Percentiles rank a stretch among this genome's conserved stretches.
Conservation (phyloP, 2,329 filamentous ascomycete species). For the Emmonsia crescens region DNA sequence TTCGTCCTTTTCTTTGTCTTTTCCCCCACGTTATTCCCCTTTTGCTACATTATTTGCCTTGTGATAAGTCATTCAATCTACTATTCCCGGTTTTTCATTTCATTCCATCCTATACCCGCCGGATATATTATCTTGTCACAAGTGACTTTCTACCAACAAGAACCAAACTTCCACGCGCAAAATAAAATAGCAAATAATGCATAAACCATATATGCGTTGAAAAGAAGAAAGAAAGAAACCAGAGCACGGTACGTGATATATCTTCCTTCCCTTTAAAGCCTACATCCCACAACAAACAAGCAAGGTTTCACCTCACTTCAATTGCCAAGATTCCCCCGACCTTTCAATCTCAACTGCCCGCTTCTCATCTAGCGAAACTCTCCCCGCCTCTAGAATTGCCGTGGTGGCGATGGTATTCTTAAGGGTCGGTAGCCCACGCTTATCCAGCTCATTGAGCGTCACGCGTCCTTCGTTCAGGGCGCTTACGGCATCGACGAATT, state of each 20-base stretch:
- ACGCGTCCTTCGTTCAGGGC: constrained; percentile 63
- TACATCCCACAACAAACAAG: neutral
- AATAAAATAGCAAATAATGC: neutral
- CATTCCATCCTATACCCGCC: neutral
- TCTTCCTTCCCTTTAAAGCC: neutral
- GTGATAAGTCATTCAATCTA: neutral
- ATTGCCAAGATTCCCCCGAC: constrained; percentile 47
- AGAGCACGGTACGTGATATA: neutral
- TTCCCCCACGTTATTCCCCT: neutral
- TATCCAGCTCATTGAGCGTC: constrained; percentile 65
- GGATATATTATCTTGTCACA: neutral
- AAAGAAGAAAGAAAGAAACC: neutral
- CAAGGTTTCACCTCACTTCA: constrained; percentile 38
- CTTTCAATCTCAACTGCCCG: constrained; percentile 59
- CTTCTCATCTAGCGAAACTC: constrained; percentile 70
- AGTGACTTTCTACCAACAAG: neutral
- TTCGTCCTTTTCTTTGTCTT: neutral
- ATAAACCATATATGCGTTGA: neutral
- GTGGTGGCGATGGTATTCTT: constrained; percentile 85
- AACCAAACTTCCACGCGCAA: neutral
- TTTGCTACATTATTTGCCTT: neutral
- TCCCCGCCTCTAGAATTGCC: constrained; percentile 79
- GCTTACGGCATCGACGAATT: constrained; percentile 81
- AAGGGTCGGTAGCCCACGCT: constrained; percentile 70
- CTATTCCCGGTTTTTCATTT: neutral